Conservation (phyloP, 2,329 filamentous ascomycete species). For the Zymoseptoria brevis region DNA sequence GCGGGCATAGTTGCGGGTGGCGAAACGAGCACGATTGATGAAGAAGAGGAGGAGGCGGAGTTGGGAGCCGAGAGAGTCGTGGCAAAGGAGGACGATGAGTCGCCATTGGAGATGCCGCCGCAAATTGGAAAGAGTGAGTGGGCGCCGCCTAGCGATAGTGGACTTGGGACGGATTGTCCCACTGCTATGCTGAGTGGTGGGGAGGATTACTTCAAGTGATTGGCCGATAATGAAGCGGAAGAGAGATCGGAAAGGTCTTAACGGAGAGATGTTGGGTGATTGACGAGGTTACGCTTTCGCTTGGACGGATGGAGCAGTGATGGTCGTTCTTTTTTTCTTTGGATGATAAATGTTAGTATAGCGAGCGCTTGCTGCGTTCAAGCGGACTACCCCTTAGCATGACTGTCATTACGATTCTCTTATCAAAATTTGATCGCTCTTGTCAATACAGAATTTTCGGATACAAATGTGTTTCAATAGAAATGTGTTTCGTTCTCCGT, state of each 20-base stretch:
- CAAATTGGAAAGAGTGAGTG: constrained; percentile 19
- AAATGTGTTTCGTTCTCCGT: neutral
- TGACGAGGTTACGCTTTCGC: constrained; percentile 2
- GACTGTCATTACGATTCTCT: neutral
- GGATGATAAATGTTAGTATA: neutral
- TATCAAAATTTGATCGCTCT: neutral
- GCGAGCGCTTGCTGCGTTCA: neutral
- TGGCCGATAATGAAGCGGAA: neutral
- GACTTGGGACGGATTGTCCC: constrained; percentile 32
- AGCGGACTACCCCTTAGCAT: neutral
- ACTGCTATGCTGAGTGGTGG: constrained; percentile 21
- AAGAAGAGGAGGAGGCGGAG: constrained; percentile 18
- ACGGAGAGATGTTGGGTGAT: neutral
- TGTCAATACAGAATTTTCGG: neutral
- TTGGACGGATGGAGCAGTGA: constrained; percentile 4
- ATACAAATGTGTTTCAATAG: neutral
- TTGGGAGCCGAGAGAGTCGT: constrained; percentile 23
- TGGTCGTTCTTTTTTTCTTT: neutral
- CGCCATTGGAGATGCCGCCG: constrained; percentile 12
- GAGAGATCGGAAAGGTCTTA: neutral
- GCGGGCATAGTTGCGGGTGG: constrained; percentile 23
- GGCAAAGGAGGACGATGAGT: constrained; percentile 13
- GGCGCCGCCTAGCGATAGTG: constrained; percentile 33
- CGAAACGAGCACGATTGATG: constrained; percentile 9
- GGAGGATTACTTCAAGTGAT: constrained; percentile 17